phyloP scores from a whole-genome alignment of 2,329 filamentous ascomycete species.

The Penicillium crustosum region DNA sequence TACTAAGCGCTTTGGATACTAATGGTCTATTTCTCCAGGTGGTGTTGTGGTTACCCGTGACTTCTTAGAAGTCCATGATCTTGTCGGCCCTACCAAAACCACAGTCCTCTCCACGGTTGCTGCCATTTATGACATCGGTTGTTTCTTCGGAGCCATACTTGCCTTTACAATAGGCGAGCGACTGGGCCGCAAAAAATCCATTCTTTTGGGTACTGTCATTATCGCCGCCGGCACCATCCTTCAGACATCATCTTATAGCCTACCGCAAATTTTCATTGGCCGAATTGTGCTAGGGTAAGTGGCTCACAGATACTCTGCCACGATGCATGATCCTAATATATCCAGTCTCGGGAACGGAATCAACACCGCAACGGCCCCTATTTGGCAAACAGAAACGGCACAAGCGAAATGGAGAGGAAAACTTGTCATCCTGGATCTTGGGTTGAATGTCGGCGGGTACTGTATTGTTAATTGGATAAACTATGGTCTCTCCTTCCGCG shows the following conservation, averaged over 20 bases:
- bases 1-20: background rate
- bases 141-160: constrained; percentile 57
- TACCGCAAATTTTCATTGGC: constrained; percentile 50
- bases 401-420: constrained; percentile 45
- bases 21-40: constrained; percentile 29
- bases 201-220: constrained; percentile 47
- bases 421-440: constrained; percentile 48
- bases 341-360: constrained; percentile 33
- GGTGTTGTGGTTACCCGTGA: constrained; percentile 57
- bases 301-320: background rate
- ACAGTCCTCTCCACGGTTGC: constrained; percentile 12
- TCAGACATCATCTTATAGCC: constrained; percentile 45
- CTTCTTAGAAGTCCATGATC: constrained; percentile 51
- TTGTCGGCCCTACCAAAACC: constrained; percentile 39
- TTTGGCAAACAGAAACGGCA: constrained; percentile 52
- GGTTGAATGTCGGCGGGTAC: constrained; percentile 53
- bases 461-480: constrained; percentile 52
- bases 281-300: constrained; percentile 23
- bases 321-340: no score
- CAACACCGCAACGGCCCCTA: constrained; percentile 51
- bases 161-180: constrained; percentile 51
- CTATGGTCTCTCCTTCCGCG: constrained; percentile 49
- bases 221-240: constrained; percentile 49
- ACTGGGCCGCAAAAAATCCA: constrained; percentile 49
- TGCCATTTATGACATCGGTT: constrained; percentile 38